These are phyloP conservation scores for Plectosphaerella cucumerina DNA, from an alignment of 2,329 filamentous ascomycete genomes.

Conservation along the genomic window DNA sequence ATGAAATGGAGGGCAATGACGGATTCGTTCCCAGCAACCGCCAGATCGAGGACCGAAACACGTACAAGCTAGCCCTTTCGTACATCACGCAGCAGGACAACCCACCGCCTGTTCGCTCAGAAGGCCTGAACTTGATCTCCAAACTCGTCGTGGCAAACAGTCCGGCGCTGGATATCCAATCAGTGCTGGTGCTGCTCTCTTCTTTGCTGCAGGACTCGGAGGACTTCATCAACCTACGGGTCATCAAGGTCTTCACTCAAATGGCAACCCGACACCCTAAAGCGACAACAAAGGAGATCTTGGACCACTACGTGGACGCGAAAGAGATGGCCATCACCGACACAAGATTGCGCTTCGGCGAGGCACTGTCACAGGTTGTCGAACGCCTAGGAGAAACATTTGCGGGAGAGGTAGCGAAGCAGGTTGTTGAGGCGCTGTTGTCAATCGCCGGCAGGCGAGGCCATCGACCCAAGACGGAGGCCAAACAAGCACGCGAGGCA, in stretches of 20 bases:
- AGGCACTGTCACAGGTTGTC: constrained; percentile 62
- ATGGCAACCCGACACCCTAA: constrained; percentile 59
- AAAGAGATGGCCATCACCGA: constrained; percentile 57
- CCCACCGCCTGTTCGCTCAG: constrained; percentile 61
- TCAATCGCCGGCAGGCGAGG: constrained; percentile 61
- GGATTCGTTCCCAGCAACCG: constrained; percentile 36
- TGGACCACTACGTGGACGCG: constrained; percentile 64
- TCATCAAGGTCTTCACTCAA: constrained; percentile 60
- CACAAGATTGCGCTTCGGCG: constrained; percentile 63
- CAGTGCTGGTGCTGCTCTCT: constrained; percentile 59
- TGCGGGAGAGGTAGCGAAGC: constrained; percentile 44
- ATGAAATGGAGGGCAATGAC: constrained; percentile 31
- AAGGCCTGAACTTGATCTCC: constrained; percentile 59
- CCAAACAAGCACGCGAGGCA: constrained; percentile 48
- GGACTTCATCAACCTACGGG: constrained; percentile 67
- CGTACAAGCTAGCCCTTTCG: constrained; percentile 57
- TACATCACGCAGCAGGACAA: constrained; percentile 60
- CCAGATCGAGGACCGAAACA: constrained; percentile 56
- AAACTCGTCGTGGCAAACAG: constrained; percentile 51
- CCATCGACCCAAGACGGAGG: constrained; percentile 54
- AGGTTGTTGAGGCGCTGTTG: constrained; percentile 55
- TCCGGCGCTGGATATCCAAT: constrained; percentile 61
- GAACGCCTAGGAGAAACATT: constrained; percentile 56
- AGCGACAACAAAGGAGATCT: constrained; percentile 56
- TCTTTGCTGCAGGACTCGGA: constrained; percentile 62